Base-by-base conservation (phyloP, 129 eudicot genomes). In the Saussurea involucrata region DNA sequence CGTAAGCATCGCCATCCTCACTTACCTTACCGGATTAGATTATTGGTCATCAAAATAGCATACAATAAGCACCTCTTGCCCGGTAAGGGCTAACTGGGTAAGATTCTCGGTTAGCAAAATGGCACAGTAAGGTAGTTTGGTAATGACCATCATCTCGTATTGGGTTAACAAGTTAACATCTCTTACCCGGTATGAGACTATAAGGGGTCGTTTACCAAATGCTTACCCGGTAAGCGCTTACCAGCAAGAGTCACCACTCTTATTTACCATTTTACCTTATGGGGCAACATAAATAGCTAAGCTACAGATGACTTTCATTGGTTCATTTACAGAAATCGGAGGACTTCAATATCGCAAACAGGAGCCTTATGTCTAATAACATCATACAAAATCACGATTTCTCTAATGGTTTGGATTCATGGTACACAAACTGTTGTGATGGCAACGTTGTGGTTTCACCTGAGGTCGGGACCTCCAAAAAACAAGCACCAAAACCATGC, bases 351-450 rank as follows among this genome's bases (percentile, higher is more conserved):
- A 83, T 69, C 8, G 78, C 78, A 67, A 29, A 85, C 28, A 64
- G 75, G 25, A 73, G 84, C 78, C 64, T 18, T 44, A 18, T 74
- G 63, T 68, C 74, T 5, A 49, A 93, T 5, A 49, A 93, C 68
- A 74, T 95, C 79, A 83, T 95, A 66, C 82, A 83, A 29, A 95
- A 92, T 73, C 95, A 95, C 67, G 89, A 95, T 74, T 95, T 91
- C 81, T 81, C 88, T 60, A 84, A 75, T 46, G 99, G 91, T 63
- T 76, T 92, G 75, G 76, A 85, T 76, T 78, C 82, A 20, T 95
- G 99, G 99, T 85, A 87, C 71, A 76, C 97, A 61, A 92, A 95
- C 76, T 73, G 82, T 69, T 95, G 99, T 44, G 83, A 86, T 40
- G 89, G 73, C 44, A 76, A n/a, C n/a, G n/a, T 40, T 64, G 91